Evolutionary conservation across 345 rosid species (phyloP), one percentile per base, ranked within the genome.

Genomic region (Firmiana major): DNA sequence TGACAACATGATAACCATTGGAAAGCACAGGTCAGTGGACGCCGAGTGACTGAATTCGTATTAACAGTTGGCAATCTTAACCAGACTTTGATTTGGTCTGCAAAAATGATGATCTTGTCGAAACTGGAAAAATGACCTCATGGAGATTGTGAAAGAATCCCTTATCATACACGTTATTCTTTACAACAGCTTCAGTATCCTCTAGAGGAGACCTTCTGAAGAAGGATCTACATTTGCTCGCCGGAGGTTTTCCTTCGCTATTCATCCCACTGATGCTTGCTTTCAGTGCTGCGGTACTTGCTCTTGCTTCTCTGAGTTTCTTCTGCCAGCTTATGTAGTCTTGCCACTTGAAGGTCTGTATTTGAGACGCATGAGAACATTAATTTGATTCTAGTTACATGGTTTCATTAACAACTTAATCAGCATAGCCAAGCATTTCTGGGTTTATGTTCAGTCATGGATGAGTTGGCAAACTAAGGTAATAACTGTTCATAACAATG

Each of bases 301-400:
- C 89, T 78, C 84, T 90, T 78, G 94, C 97, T 87, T 93, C 97
- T 17, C 80, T 86, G 76, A 93, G 66, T 86, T 87, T 91, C 90
- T 81, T 90, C 87, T 84, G 87, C 94, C 91, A 91, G 84, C 80
- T 86, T 78, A 89, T 19, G 82, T 91, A 89, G 67, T 94, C 98
- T 84, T 94, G 87, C 98, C 98, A 95, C 84, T 93, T 95, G 85
- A 93, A 89, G 22, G 91, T 90, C 98, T 95, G 87, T 60, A 67
- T 79, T 78, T 67, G 77, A 48, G 49, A 34, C 43, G 66, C 53
- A 71, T n/a, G 38, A 19, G 7, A 64, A 16, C 22, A 62, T 62
- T n/a, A n/a, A n/a, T n/a, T 64, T 7, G 21, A 31, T 15, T 70
- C 63, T 36, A 62, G 34, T 21, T 76, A 57, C 79, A 60, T 19